Percentiles rank a stretch among this genome's conserved stretches.
These are phyloP conservation scores for Anisodus tanguticus DNA, from an alignment of 257 asterid species.

Conservation along the genomic window DNA sequence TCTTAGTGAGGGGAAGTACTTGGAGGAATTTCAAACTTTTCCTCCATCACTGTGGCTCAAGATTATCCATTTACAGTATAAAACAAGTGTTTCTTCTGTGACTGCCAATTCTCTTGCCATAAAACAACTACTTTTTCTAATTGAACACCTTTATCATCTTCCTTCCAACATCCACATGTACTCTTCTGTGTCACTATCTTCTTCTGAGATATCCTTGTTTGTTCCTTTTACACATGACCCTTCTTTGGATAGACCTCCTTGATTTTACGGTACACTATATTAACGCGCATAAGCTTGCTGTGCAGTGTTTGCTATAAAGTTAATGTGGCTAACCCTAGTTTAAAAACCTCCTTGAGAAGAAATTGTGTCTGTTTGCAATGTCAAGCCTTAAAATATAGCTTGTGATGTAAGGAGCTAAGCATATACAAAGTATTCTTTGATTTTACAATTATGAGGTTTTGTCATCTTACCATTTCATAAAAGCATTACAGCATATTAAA, in stretches of 20 bases:
- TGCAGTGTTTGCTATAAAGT: background rate
- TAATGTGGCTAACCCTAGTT: background rate
- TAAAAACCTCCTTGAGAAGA: background rate
- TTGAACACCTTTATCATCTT: background rate
- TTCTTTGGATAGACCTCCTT: background rate
- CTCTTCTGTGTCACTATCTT: background rate
- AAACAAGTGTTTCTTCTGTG: background rate
- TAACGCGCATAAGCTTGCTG: background rate
- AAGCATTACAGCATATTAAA: background rate
- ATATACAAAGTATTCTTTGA: constrained; percentile 11
- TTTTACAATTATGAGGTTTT: background rate
- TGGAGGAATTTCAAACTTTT: constrained; percentile 10
- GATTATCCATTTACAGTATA: background rate
- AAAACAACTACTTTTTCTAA: background rate
- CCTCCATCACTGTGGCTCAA: background rate
- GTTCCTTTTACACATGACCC: background rate
- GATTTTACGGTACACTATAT: background rate
- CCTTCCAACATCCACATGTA: background rate
- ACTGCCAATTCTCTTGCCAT: constrained; percentile 7
- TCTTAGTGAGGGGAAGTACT: background rate
- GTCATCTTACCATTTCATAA: background rate
- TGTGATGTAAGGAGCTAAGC: background rate
- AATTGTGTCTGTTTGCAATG: background rate
- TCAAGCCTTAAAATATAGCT: background rate
- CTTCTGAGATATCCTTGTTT: background rate